Base-by-base conservation (phyloP, 2,329 filamentous ascomycete species). In the Fusarium irregulare region DNA sequence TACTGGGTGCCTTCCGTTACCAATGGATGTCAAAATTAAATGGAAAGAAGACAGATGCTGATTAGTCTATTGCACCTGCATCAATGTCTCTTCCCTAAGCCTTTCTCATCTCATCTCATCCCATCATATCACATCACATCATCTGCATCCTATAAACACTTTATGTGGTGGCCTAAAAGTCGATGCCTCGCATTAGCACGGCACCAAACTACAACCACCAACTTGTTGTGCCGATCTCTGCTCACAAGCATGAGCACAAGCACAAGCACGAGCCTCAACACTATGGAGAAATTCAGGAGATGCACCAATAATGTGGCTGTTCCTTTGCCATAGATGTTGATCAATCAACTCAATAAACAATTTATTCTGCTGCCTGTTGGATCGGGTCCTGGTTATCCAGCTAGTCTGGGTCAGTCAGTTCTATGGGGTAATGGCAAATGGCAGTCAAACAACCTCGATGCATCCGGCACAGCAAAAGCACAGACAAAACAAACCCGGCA, bases 361-460 rank as follows among this genome's bases (percentile, higher is more conserved):
- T 32, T 32, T 41, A 56, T 67, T 67, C 49, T 59, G 70, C 64
- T 73, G 70, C 70, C 70, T 73, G 21, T 47, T 30, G 51, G 48
- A 34, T 42, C 23, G 45, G 27, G 27, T 41, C 27, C 42, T 53
- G 34, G 34, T 37, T 44, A 21, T 57, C n/a, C 40, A 46, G 40
- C 27, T 45, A 40, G 30, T 41, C 34, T 30, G 25, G 42, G 41
- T 54, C 27, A 53, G 46, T 47, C 46, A 49, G 28, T 67, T 45
- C 37, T 44, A 23, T 50, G 16, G 12, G 54, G 53, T 27, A 68
- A 63, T 68, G 41, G 40, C 32, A 60, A 55, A 66, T 64, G 46
- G 41, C 16, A 50, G 21, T 49, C 42, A 67, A 53, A 59, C 27
- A 44, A 20, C 58, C 42, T 47, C 41, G 28, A 56, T 37, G 20